phyloP scores from a whole-genome alignment of 148 eudicot genomes.

The Agrostemma githago region DNA sequence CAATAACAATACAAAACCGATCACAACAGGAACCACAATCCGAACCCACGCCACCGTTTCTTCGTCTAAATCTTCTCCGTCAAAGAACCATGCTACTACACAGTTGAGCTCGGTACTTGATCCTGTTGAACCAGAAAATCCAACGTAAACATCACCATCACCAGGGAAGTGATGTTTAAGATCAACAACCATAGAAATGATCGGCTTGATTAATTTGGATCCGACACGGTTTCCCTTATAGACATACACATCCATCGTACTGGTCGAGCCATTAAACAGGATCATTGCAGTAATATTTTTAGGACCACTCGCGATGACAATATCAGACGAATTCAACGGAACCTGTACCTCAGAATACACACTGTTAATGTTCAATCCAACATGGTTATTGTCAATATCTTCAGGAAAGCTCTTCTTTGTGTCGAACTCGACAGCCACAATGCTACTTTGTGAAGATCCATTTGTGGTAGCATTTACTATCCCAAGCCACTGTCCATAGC shows the following conservation, averaged over 20 bases:
- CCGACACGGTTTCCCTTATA: slow-evolving; percentile 12
- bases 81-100: slow-evolving; percentile 31
- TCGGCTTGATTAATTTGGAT: neutral
- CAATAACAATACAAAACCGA: neutral
- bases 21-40: slow-evolving; percentile 10
- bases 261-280: slow-evolving; percentile 23
- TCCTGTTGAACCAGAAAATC: slow-evolving; percentile 45
- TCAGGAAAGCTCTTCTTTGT: slow-evolving; percentile 34
- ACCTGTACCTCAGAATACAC: slow-evolving; percentile 19
- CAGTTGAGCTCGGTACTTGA: slow-evolving; percentile 30
- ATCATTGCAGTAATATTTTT: slow-evolving; percentile 23
- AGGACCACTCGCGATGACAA: slow-evolving; percentile 23
- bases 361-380: slow-evolving; percentile 35
- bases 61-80: slow-evolving; percentile 5
- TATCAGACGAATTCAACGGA: slow-evolving; percentile 16
- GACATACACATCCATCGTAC: slow-evolving; percentile 23
- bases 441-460: slow-evolving; percentile 14
- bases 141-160: slow-evolving; percentile 27
- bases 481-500: slow-evolving; percentile 30
- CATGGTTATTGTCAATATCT: slow-evolving; percentile 37
- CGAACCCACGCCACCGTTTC: slow-evolving; percentile 13
- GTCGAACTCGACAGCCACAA: slow-evolving; percentile 41
- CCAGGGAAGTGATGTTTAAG: slow-evolving; percentile 23
- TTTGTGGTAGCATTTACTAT: slow-evolving; percentile 27
- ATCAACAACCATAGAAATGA: slow-evolving; percentile 26